Evolutionary conservation across 1,139 yeast species (phyloP).

Genomic region (Magnusiomyces clavatus): DNA sequence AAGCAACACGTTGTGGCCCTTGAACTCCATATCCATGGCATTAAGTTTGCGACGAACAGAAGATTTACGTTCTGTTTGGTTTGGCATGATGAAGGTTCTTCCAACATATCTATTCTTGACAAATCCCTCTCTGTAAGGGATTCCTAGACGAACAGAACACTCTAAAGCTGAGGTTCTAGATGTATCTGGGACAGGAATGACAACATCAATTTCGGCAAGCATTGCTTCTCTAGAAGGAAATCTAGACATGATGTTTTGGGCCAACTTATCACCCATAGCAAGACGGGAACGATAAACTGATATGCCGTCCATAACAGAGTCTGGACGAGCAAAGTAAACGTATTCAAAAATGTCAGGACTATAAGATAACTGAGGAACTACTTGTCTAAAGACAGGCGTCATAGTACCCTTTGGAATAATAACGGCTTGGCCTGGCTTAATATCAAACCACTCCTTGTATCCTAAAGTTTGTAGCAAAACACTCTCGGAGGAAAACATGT

Average conservation of each 20-base stretch:
- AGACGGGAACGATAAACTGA: conserved; percentile 89
- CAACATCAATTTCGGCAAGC: conserved; percentile 69
- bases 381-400: conserved; percentile 78
- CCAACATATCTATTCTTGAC: conserved; percentile 96
- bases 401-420: conserved; percentile 69
- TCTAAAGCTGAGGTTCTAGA: conserved; percentile 91
- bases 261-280: conserved; percentile 90
- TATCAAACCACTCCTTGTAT: conserved; percentile 67
- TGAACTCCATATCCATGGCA: conserved; percentile 92
- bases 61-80: conserved; percentile 88
- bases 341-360: conserved; percentile 96
- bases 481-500: conserved; percentile 93
- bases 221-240: conserved; percentile 44
- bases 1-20: conserved; percentile 74
- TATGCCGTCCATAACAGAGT: conserved; percentile 89
- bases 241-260: conserved; percentile 53
- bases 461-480: conserved; percentile 95
- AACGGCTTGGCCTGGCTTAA: conserved; percentile 94
- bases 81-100: conserved; percentile 97
- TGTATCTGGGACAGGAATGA: conserved; percentile 97
- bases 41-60: conserved; percentile 90
- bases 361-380: conserved; percentile 67
- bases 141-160: conserved; percentile 70
- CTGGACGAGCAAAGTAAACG: conserved; percentile 97
- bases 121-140: conserved; percentile 94